phyloP scores from a whole-genome alignment of 352 stramenopile species.

The Plasmopara muralis region DNA sequence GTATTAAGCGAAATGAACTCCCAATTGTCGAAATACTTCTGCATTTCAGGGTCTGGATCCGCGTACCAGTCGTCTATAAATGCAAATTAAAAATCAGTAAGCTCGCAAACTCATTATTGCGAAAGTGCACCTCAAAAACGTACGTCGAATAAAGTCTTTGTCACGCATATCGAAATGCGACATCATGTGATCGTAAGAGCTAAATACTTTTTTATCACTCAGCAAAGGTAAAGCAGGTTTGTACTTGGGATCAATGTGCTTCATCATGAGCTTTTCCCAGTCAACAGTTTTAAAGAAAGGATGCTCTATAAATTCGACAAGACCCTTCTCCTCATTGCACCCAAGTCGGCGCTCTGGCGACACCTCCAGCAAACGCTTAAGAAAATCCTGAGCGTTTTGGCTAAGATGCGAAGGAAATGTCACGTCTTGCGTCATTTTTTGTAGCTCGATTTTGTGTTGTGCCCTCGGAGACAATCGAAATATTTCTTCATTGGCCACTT shows the following conservation, averaged over 20 bases:
- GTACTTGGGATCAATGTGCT: conserved; percentile 80
- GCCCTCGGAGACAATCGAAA: conserved; percentile 61
- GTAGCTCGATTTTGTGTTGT: conserved; percentile 73
- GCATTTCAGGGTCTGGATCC: conserved; percentile 58
- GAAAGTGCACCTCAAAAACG: background rate
- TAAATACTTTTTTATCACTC: conserved; percentile 81
- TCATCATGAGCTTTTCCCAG: conserved; percentile 85
- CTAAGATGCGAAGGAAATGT: conserved; percentile 56
- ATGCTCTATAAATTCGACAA: conserved; percentile 85
- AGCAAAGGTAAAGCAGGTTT: conserved; percentile 57
- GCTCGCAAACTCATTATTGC: background rate
- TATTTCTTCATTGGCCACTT: conserved; percentile 75
- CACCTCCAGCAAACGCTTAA: conserved; percentile 77
- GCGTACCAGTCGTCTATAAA: conserved; percentile 71
- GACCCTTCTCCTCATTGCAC: conserved; percentile 65
- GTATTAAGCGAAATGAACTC: conserved; percentile 85
- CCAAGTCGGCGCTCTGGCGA: conserved; percentile 64
- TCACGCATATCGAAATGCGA: conserved; percentile 79
- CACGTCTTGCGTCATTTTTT: conserved; percentile 71
- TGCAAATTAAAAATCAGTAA: conserved; percentile 3
- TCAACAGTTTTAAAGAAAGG: conserved; percentile 83
- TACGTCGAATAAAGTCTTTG: conserved; percentile 82
- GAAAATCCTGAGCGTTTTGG: conserved; percentile 64
- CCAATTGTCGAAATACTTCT: conserved; percentile 85
- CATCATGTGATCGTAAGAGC: conserved; percentile 85